A percentile compares a stretch with the other conserved stretches of the same genome.
Conservation (phyloP, 176 grass and related monocot genomes). For the Cenchrus fungigraminus region DNA sequence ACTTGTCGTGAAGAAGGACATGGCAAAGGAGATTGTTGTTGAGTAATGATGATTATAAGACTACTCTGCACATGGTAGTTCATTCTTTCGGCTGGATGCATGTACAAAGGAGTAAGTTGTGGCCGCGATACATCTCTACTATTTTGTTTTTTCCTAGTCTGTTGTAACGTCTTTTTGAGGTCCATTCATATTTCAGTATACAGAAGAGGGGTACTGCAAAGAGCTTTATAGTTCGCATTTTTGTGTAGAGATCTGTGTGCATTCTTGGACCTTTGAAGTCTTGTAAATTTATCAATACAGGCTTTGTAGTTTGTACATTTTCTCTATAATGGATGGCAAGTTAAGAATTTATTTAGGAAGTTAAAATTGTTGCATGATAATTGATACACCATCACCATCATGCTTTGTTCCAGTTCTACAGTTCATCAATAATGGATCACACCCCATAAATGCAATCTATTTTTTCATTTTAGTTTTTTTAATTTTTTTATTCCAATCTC, state of each 20-base stretch:
- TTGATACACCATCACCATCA: background rate
- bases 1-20: constrained; percentile 77
- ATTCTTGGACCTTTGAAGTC: constrained; percentile 25
- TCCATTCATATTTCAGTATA: constrained; percentile 3
- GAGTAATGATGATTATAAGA: constrained; percentile 8
- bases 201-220: constrained; percentile 7
- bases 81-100: constrained; percentile 23
- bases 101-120: constrained; percentile 34
- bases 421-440: background rate
- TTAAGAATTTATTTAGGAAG: background rate
- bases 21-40: constrained; percentile 63
- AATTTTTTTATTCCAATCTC: background rate
- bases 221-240: background rate
- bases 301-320: constrained; percentile 9
- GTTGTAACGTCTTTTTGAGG: background rate
- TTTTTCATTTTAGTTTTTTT: background rate
- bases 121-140: background rate
- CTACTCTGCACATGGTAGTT: constrained; percentile 11
- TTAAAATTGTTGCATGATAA: background rate
- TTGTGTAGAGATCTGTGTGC: constrained; percentile 21
- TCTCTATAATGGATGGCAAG: background rate
- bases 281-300: constrained; percentile 15
- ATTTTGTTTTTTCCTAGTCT: background rate
- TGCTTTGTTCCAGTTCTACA: background rate
- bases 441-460: background rate